phyloP scores from a whole-genome alignment of 2,329 filamentous ascomycete species.

The Fusarium torreyae region DNA sequence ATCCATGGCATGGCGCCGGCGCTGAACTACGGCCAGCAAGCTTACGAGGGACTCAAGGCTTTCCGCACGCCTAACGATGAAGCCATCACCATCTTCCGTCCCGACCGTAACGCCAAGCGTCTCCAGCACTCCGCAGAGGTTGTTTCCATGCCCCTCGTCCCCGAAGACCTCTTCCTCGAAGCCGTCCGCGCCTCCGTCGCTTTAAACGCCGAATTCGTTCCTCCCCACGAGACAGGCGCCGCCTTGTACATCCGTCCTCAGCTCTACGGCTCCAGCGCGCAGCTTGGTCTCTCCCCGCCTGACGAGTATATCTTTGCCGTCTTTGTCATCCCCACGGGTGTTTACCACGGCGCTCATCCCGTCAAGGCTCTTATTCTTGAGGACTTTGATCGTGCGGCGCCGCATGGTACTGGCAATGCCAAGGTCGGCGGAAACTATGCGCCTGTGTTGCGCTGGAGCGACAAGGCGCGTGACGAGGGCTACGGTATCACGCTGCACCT shows the following conservation, averaged over 20 bases:
- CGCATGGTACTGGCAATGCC: conserved; percentile 89
- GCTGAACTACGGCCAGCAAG: conserved; percentile 97
- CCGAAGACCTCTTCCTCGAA: conserved; percentile 80
- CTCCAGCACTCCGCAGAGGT: conserved; percentile 88
- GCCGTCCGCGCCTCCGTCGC: conserved; percentile 86
- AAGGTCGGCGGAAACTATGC: conserved; percentile 98
- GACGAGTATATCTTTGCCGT: conserved; percentile 95
- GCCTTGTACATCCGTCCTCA: conserved; percentile 94
- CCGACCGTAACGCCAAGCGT: conserved; percentile 85
- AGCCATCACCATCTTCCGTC: conserved; percentile 88
- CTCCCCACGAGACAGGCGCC: conserved; percentile 88
- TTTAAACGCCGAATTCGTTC: conserved; percentile 91
- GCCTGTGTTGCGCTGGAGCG: conserved; percentile 89
- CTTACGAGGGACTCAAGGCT: conserved; percentile 98
- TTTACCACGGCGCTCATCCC: conserved; percentile 91
- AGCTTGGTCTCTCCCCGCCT: conserved; percentile 87
- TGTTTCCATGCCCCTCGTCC: conserved; percentile 86
- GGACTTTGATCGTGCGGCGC: conserved; percentile 94
- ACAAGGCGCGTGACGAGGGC: conserved; percentile 82
- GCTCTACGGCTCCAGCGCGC: conserved; percentile 88
- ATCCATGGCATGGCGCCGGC: conserved; percentile 96
- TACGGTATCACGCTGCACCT: conserved; percentile 96
- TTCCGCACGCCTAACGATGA: conserved; percentile 82
- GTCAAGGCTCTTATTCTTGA: conserved; percentile 92
- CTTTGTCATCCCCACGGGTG: conserved; percentile 91